Evolutionary conservation across 768 basidiomycete genomes (phyloP).

Genomic region (Coprinopsis strossmayeri): DNA sequence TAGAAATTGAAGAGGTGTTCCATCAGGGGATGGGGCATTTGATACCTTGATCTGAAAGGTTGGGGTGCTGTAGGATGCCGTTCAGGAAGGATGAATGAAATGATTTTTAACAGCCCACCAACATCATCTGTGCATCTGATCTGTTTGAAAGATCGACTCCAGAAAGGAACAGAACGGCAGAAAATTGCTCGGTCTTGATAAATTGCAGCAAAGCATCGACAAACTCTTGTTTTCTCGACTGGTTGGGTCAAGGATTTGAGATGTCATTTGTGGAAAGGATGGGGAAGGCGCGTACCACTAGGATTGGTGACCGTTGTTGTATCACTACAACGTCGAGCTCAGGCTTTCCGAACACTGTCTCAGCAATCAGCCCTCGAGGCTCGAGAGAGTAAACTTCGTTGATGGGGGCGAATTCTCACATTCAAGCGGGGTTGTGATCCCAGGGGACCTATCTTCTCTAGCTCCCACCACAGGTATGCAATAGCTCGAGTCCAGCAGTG

Average conservation of each 20-base stretch:
- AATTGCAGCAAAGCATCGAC: constrained; percentile 52
- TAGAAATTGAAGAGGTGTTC: constrained; percentile 38
- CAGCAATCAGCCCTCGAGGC: constrained; percentile 5
- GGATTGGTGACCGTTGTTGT: constrained; percentile 74
- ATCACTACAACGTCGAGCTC: constrained; percentile 49
- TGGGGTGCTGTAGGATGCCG: constrained; percentile 43
- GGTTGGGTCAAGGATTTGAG: constrained; percentile 6
- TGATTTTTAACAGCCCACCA: constrained; percentile 17
- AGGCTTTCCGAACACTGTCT: constrained; percentile 57
- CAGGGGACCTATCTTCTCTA: constrained; percentile 53
- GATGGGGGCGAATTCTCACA: constrained; percentile 34
- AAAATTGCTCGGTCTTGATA: constrained; percentile 40
- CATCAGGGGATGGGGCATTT: constrained; percentile 36
- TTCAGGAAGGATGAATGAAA: not conserved
- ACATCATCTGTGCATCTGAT: constrained; percentile 77
- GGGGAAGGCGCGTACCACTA: constrained; percentile 46
- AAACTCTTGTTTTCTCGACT: constrained; percentile 69
- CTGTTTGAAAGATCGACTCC: constrained; percentile 73
- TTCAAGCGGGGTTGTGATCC: constrained; percentile 73
- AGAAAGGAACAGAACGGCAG: constrained; percentile 56
- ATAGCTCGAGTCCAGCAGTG: constrained; percentile 53
- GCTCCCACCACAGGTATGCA: constrained; percentile 69
- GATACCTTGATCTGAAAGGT: constrained; percentile 49
- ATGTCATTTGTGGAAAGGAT: not conserved
- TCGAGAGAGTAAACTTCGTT: constrained; percentile 4